Conservation (phyloP, 352 stramenopile genomes). For the Phytophthora uliginosa region DNA sequence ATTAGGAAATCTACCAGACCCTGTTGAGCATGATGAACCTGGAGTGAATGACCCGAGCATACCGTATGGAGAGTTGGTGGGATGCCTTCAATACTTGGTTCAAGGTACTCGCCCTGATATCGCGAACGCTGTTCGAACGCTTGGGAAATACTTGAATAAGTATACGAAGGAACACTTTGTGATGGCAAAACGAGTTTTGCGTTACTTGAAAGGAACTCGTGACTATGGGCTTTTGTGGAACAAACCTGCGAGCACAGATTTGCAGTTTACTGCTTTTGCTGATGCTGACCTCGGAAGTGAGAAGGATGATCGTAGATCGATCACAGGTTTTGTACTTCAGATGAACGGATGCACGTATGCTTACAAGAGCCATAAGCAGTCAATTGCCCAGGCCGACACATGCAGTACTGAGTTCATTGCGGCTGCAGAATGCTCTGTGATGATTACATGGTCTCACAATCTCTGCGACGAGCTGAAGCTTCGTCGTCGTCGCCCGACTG, state of each 20-base stretch:
- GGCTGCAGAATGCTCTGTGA: too few species aligned
- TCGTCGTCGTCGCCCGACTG: background rate
- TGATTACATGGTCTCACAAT: background rate
- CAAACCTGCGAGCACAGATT: constrained; percentile 7
- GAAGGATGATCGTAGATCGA: constrained; percentile 17
- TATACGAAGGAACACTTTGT: constrained; percentile 1
- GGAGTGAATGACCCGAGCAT: constrained; percentile 5
- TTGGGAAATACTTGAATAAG: too few species aligned
- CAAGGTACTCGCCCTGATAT: constrained; percentile 10
- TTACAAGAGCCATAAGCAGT: constrained; percentile 13
- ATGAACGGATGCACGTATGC: constrained; percentile 10
- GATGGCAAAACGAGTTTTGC: constrained; percentile 12
- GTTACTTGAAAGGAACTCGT: constrained; percentile 1
- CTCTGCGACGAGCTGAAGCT: constrained; percentile 13
- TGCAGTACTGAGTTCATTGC: constrained; percentile 2
- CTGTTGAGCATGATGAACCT: background rate
- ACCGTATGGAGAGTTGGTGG: constrained; percentile 3
- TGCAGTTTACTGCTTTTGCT: constrained; percentile 15
- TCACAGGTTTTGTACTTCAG: constrained; percentile 1
- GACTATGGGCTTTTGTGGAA: constrained; percentile 14
- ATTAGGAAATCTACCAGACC: background rate
- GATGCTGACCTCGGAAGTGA: constrained; percentile 18
- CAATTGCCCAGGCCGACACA: constrained; percentile 7
- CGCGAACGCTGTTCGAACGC: background rate
- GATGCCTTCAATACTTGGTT: constrained; percentile 14